These are phyloP conservation scores for Xylaria castorea DNA, from an alignment of 495 filamentous ascomycete genomes.

Conservation along the genomic window DNA sequence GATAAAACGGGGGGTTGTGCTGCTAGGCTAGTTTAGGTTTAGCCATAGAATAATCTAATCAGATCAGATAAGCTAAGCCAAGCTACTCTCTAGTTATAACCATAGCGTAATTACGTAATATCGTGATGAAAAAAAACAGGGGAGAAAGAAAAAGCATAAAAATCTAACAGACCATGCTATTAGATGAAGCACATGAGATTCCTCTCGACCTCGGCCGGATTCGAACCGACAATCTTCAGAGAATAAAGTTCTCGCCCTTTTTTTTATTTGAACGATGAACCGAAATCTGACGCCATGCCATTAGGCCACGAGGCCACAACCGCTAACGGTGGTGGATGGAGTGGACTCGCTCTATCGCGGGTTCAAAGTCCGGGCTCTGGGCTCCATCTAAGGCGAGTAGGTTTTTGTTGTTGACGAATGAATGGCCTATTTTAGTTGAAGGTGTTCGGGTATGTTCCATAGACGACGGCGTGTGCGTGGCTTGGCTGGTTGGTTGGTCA, in stretches of 20 bases:
- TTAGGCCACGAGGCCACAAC: slow-evolving; percentile 23
- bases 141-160: background rate
- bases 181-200: background rate
- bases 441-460: background rate
- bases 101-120: background rate
- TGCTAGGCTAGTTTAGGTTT: background rate
- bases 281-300: slow-evolving; percentile 25
- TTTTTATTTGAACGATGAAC: background rate
- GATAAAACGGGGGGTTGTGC: too few species aligned
- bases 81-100: background rate
- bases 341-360: background rate
- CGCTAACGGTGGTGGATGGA: slow-evolving; percentile 2
- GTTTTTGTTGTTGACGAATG: background rate
- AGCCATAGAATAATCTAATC: background rate
- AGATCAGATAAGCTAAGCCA: background rate
- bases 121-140: background rate
- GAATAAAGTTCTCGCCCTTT: background rate
- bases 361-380: background rate
- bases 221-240: slow-evolving; percentile 25
- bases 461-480: background rate
- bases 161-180: background rate
- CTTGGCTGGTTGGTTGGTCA: background rate
- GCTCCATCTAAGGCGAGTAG: background rate
- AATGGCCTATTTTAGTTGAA: too few species aligned
- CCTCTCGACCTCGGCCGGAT: slow-evolving; percentile 19